Conservation (phyloP, 2,329 filamentous ascomycete species). For the Pleoardoris graminearum region DNA sequence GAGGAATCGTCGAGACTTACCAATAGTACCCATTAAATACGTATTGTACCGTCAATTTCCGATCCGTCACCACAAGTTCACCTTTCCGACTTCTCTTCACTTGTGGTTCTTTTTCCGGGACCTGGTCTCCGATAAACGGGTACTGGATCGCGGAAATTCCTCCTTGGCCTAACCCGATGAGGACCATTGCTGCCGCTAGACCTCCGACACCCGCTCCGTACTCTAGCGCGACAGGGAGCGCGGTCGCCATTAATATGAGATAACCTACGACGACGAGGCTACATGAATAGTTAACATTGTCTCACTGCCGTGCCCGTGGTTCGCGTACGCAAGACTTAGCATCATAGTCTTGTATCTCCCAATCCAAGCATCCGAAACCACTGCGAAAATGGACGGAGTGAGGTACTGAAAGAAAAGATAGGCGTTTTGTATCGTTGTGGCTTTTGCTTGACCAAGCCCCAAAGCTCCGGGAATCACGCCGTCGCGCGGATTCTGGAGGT, state of each 20-base stretch:
- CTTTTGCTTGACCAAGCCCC: constrained; percentile 24
- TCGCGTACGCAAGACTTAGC: constrained; percentile 26
- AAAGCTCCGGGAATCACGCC: constrained; percentile 26
- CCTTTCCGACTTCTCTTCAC: constrained; percentile 19
- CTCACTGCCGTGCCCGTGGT: too few relatives aligned
- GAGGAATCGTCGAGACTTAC: too few relatives aligned
- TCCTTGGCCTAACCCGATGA: constrained; percentile 41
- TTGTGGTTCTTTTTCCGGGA: constrained; percentile 16
- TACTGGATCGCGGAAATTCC: constrained; percentile 30
- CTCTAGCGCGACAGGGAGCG: constrained; percentile 9
- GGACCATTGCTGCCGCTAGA: constrained; percentile 32
- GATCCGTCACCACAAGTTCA: constrained; percentile 25
- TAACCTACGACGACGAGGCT: constrained; percentile 1
- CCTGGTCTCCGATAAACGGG: constrained; percentile 33
- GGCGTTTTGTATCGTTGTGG: constrained; percentile 20
- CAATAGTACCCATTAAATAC: constrained; percentile 42
- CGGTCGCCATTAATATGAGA: constrained; percentile 10
- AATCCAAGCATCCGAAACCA: constrained; percentile 40
- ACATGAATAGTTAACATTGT: too few relatives aligned
- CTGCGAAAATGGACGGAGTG: constrained; percentile 32
- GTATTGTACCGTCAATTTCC: constrained; percentile 31
- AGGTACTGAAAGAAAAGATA: constrained; percentile 20
- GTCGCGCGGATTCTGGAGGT: constrained; percentile 22
- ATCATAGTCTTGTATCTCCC: constrained; percentile 42
- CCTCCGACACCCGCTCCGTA: constrained; percentile 14